These are phyloP conservation scores for Backusella parvicylindrica DNA, from an alignment of 192 early-diverging fungal genomes.

Conservation along the genomic window DNA sequence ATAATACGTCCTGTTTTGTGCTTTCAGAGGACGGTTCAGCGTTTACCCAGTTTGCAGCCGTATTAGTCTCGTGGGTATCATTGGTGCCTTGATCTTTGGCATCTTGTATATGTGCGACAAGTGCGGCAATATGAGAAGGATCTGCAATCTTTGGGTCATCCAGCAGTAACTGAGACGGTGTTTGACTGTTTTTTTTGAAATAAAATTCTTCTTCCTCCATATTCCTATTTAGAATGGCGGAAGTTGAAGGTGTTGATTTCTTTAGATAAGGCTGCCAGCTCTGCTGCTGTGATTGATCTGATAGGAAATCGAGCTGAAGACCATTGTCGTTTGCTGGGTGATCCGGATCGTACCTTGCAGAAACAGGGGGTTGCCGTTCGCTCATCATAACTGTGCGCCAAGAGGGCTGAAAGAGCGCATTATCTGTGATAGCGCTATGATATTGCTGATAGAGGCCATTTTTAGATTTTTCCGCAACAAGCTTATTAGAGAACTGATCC, in stretches of 20 bases:
- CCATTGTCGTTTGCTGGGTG: background rate
- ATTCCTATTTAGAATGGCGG: background rate
- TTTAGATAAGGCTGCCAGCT: background rate
- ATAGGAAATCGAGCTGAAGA: background rate
- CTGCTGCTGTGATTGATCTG: background rate
- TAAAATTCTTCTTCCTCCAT: background rate
- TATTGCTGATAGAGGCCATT: background rate
- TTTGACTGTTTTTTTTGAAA: constrained; percentile 2
- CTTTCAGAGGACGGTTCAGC: background rate
- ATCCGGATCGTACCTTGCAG: background rate
- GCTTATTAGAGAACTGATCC: background rate
- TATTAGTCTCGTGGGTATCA: background rate
- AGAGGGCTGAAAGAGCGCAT: background rate
- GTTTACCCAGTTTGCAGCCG: background rate
- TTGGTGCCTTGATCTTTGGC: background rate
- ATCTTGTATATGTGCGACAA: constrained; percentile 7
- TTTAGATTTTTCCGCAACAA: background rate
- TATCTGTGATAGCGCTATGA: background rate
- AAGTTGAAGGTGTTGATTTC: constrained; percentile 1
- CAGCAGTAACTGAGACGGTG: background rate
- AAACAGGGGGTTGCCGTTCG: background rate
- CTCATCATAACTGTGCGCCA: background rate
- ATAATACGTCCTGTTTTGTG: background rate
- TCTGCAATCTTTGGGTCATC: background rate
- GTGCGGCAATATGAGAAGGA: constrained; percentile 6